A percentile compares a stretch with the other conserved stretches of the same genome.
These are phyloP conservation scores for Rhytidhysteron rufulum DNA, from an alignment of 2,329 filamentous ascomycete genomes.

Conservation along the genomic window DNA sequence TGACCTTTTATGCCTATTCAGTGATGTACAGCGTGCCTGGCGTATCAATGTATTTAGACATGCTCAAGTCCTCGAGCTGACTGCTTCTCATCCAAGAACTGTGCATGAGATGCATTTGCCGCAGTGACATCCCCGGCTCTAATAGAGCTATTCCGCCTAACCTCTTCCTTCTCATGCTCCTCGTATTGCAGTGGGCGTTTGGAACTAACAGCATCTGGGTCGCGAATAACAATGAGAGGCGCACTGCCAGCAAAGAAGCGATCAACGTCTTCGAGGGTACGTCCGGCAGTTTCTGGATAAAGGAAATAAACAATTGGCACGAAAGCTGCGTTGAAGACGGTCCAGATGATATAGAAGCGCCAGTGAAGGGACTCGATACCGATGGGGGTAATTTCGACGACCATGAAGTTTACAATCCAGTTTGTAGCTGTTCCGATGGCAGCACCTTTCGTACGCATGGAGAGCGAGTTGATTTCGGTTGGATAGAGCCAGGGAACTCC, in stretches of 20 bases:
- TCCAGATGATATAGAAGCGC: constrained; percentile 46
- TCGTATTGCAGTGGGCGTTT: constrained; percentile 46
- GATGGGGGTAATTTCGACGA: constrained; percentile 44
- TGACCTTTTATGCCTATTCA: too few species aligned
- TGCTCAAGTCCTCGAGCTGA: too few species aligned
- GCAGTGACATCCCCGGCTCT: constrained; percentile 3
- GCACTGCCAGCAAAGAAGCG: constrained; percentile 19
- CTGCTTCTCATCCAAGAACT: too few species aligned
- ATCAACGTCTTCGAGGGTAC: constrained; percentile 29
- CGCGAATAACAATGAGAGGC: constrained; percentile 42
- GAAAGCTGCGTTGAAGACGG: constrained; percentile 45
- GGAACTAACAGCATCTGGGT: constrained; percentile 45
- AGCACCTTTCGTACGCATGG: constrained; percentile 48
- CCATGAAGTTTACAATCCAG: constrained; percentile 28
- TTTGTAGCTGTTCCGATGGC: constrained; percentile 50
- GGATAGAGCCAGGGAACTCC: constrained; percentile 39
- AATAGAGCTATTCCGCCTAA: constrained; percentile 14
- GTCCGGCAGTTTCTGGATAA: constrained; percentile 25
- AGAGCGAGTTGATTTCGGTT: constrained; percentile 48
- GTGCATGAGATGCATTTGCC: too few species aligned
- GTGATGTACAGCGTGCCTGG: too few species aligned
- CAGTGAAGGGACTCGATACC: constrained; percentile 40
- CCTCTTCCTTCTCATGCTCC: constrained; percentile 39
- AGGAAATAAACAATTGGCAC: constrained; percentile 38
- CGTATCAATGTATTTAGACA: too few species aligned